Conservation (phyloP, 768 basidiomycete genomes). For the Suillus clintonianus region DNA sequence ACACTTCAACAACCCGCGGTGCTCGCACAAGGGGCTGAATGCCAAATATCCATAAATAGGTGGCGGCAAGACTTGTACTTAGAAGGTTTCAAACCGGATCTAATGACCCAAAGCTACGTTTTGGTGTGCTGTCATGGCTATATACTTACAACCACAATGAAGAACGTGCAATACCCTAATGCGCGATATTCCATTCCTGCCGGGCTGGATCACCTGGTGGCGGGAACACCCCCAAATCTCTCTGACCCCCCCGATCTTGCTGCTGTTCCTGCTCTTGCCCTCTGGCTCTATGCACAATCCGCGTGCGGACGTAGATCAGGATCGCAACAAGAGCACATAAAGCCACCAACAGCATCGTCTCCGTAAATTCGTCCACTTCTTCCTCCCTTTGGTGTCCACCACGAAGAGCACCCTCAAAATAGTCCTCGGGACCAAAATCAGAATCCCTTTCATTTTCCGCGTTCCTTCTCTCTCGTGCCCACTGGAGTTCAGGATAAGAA, state of each 20-base stretch:
- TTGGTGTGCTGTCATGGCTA: not conserved
- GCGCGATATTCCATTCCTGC: constrained; percentile 65
- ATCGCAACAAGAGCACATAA: constrained; percentile 74
- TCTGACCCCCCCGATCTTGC: constrained; percentile 34
- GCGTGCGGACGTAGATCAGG: constrained; percentile 77
- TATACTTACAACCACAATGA: not conserved
- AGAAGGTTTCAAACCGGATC: not conserved
- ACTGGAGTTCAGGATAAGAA: constrained; percentile 42
- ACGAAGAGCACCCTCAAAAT: constrained; percentile 69
- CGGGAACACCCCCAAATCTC: constrained; percentile 55
- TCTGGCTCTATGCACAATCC: constrained; percentile 73
- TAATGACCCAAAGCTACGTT: not conserved
- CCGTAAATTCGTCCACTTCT: constrained; percentile 70
- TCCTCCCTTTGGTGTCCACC: constrained; percentile 62
- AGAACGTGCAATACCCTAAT: constrained; percentile 30
- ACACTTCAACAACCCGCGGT: not conserved
- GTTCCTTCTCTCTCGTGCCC: constrained; percentile 74
- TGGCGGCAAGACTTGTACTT: not conserved
- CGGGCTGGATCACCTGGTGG: constrained; percentile 64
- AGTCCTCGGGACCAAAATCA: constrained; percentile 82
- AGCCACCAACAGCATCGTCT: constrained; percentile 77
- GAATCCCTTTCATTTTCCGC: constrained; percentile 72
- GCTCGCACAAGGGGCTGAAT: not conserved
- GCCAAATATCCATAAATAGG: not conserved
- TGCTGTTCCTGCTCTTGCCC: constrained; percentile 56